Evolutionary conservation across 371 early-diverging fungal genomes (phyloP).

Genomic region (Rhizopus arrhizus): DNA sequence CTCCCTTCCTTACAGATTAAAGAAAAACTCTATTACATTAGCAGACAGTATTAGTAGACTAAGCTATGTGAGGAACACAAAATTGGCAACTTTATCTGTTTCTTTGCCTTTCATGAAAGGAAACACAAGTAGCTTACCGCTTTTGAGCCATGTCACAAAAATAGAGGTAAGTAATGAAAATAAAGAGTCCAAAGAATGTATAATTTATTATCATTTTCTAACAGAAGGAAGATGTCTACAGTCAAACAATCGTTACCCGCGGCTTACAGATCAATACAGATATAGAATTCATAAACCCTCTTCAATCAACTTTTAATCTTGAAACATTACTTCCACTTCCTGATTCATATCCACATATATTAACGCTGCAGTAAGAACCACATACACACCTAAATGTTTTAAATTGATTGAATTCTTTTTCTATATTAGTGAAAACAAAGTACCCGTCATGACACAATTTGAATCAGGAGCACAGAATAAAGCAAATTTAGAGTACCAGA

Average conservation of each 20-base stretch:
- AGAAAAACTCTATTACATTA: constrained; percentile 40
- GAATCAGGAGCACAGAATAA: constrained; percentile 43
- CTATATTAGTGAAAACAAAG: background rate
- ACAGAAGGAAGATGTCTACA: constrained; percentile 26
- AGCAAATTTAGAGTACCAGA: constrained; percentile 38
- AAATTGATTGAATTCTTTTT: background rate
- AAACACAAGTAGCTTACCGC: constrained; percentile 15
- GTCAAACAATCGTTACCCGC: constrained; percentile 38
- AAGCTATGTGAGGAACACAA: constrained; percentile 54
- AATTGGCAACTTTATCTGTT: constrained; percentile 46
- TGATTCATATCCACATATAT: constrained; percentile 44
- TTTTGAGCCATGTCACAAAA: constrained; percentile 10
- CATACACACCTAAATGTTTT: background rate
- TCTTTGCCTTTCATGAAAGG: constrained; percentile 53
- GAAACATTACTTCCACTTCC: constrained; percentile 40
- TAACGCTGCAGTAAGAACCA: constrained; percentile 11
- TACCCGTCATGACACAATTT: constrained; percentile 48
- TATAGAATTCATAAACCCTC: constrained; percentile 23
- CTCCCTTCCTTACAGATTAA: constrained; percentile 57
- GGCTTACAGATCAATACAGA: constrained; percentile 28
- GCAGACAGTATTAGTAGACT: constrained; percentile 45
- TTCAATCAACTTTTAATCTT: constrained; percentile 22
- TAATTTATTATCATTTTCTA: constrained; percentile 1
- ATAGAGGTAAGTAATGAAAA: constrained; percentile 2
- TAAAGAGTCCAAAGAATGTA: background rate